Base-by-base conservation (phyloP, 768 basidiomycete species). In the Auriculariales sp. region DNA sequence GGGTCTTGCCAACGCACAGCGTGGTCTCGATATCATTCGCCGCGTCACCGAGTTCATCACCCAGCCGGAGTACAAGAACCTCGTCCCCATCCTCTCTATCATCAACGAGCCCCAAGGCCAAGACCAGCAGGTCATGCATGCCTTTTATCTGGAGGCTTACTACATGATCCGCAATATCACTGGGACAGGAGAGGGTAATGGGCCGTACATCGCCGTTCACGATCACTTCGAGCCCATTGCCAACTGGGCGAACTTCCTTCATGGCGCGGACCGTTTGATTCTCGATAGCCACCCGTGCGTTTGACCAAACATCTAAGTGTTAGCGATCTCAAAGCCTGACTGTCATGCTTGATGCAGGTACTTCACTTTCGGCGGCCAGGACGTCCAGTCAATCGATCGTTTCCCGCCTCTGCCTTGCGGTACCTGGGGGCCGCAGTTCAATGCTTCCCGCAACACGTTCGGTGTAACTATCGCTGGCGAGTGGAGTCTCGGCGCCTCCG, bases 1-100 rank as follows among this genome's bases (percentile, higher is more conserved):
- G 95, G 95, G 95, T 50, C 71, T 85, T 36, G 88, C 90, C 49
- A 99, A 98, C 55, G 92, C 89, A 17, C 85, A 97, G 61, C 80
- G 94, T 14, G 74, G 84, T 14, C 72, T 98, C 52, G 83, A 92
- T 64, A 82, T 88, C 57, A 87, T 98, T 56, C 81, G 92, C 28
- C 80, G 89, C 51, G 59, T 93, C 47, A 81, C 86, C 47, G 91
- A 92, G 66, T 98, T 98, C 66, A 90, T 98, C 59, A 81, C 81
- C 19, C 88, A 90, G 59, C 82, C 84, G 2, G 73, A 91, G 61
- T 93, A 92, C 65, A 72, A 68, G 53, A 73, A 83, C 59, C 85
- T 95, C 36, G 78, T 94, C 22, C 70, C 78, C 25, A 82, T 93
- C 68, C 90, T 97, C 55, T 84, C 87, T 28, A 71, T 97, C 54